Evolutionary conservation across 805 yeast genomes (phyloP).

Genomic region (Cyberlindnera xishuangbannaensis): DNA sequence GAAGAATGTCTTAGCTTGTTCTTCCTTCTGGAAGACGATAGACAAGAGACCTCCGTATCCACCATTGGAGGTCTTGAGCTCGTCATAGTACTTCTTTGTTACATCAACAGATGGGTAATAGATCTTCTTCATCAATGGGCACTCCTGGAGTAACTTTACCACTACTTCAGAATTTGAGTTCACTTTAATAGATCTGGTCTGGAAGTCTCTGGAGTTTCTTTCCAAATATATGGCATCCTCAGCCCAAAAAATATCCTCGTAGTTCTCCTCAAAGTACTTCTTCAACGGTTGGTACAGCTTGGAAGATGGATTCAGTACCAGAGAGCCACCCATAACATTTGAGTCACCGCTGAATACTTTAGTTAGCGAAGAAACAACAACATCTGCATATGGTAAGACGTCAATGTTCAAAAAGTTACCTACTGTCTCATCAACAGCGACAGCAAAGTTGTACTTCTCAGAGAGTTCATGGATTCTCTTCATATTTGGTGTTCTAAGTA

Average conservation of each 20-base stretch:
- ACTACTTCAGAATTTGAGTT: constrained; percentile 52
- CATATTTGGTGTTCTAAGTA: constrained; percentile 79
- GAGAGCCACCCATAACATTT: constrained; percentile 91
- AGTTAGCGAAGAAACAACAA: constrained; percentile 80
- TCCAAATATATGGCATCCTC: constrained; percentile 92
- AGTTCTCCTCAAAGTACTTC: constrained; percentile 43
- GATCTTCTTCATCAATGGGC: constrained; percentile 49
- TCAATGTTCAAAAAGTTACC: constrained; percentile 86
- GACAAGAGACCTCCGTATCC: constrained; percentile 90
- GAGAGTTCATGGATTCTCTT: constrained; percentile 58
- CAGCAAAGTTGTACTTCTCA: constrained; percentile 62
- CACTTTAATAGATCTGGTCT: constrained; percentile 46
- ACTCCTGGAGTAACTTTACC: constrained; percentile 45
- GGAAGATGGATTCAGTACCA: constrained; percentile 69
- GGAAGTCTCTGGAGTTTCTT: constrained; percentile 88
- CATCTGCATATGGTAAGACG: constrained; percentile 77
- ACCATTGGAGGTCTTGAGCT: constrained; percentile 57
- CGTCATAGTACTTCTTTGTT: constrained; percentile 64
- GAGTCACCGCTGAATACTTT: constrained; percentile 93
- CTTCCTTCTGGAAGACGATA: constrained; percentile 57
- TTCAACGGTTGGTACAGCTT: constrained; percentile 44
- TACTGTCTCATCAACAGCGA: constrained; percentile 90
- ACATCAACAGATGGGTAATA: constrained; percentile 61
- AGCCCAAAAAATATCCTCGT: constrained; percentile 80
- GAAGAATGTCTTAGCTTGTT: constrained; percentile 68